Percentiles rank a stretch among this genome's conserved stretches.
Conservation (phyloP, 305 asterid genomes). For the Stenogyne calaminthoides region DNA sequence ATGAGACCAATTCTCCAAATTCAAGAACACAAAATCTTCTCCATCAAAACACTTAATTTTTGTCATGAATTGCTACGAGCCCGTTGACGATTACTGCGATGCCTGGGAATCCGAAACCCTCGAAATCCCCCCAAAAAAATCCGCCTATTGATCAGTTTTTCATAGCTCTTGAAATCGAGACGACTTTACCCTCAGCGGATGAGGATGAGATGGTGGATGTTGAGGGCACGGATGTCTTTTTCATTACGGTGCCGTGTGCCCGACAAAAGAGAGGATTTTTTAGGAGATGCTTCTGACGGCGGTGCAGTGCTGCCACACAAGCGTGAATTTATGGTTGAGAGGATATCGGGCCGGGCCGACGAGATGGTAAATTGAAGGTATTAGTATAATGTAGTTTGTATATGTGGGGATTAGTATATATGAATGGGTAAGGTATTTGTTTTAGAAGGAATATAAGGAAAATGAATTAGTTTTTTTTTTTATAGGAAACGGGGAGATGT, state of each 20-base stretch:
- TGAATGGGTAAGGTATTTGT: no score
- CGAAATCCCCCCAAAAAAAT: neutral
- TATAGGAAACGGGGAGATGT: no score
- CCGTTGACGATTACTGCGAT: conserved; percentile 21
- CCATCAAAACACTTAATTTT: no score
- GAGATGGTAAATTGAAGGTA: no score
- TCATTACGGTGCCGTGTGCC: conserved; percentile 21
- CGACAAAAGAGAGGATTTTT: conserved; percentile 2
- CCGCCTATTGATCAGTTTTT: conserved; percentile 2
- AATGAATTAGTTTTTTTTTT: no score
- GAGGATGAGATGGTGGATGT: neutral
- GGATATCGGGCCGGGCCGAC: conserved; percentile 22
- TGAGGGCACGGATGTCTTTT: neutral
- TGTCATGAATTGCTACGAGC: neutral
- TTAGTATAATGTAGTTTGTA: no score
- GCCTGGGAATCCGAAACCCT: neutral
- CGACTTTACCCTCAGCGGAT: neutral
- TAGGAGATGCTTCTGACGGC: conserved; percentile 20
- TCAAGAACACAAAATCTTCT: no score
- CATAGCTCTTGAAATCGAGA: conserved; percentile 17
- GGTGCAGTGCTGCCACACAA: conserved; percentile 30
- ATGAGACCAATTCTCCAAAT: no score
- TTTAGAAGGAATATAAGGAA: no score
- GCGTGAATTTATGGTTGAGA: conserved; percentile 23
- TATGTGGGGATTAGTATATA: no score